Base-by-base conservation (phyloP, 169 alveolate genomes). In the Eimeria sp. region DNA sequence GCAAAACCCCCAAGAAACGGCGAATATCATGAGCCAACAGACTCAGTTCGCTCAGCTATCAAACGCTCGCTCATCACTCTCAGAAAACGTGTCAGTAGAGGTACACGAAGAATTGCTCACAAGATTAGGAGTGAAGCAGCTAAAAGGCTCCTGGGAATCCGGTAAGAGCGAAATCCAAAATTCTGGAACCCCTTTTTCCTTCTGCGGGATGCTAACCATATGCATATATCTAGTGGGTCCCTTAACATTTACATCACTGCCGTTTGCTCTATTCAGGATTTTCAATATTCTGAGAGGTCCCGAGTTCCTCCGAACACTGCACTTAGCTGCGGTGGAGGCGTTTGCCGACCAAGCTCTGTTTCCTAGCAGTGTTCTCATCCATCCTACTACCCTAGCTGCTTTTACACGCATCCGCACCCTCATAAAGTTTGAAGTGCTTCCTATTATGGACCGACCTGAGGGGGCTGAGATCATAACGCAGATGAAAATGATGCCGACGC, bases 401-500 rank as follows among this genome's bases (percentile, higher is more conserved):
- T 87, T 87, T 63, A 45, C 83, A 20, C 94, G 94, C 83, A 43
- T 87, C 63, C 82, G 78, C 45, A 63, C 94, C 58, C 40, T 87
- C 34, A 61, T 63, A 25, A 45, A 61, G 65, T 61, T 63, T 13
- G 94, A 61, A 87, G 83, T 87, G 14, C 84, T 43, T 72, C 94
- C 94, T 20, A 27, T 87, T 25, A 34, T 87, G 94, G 67, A 25
- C 47, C 78, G 94, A 25, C 45, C 63, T 63, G 94, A 65, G 47
- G 94, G 82, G 45, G 54, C 65, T 25, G 94, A 87, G 83, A 49
- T 87, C 61, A 75, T 65, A 5, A 45, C 67, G 43, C 94, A 87
- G 27, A 87, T 87, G 82, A 87, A 87, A 87, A 87, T 87, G 78
- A 63, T 87, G 82, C 94, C 94, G 22, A 65, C 94, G n/a, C 94